phyloP scores from a whole-genome alignment of 106 monocot genomes.

The Allium sativum region DNA sequence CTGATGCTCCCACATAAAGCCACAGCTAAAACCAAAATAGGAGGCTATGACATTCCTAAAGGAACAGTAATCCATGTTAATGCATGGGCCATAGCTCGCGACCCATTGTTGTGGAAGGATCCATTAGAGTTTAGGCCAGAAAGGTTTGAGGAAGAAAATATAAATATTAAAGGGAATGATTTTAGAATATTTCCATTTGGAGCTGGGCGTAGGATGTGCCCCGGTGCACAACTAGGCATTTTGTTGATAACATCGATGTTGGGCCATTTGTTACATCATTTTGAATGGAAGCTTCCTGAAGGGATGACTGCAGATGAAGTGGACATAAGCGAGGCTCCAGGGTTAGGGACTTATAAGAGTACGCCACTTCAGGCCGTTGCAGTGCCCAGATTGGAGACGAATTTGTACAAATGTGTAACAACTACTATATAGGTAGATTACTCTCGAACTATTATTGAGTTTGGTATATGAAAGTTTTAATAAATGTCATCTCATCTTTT shows the following conservation, averaged over 20 bases:
- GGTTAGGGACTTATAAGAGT: constrained; percentile 78
- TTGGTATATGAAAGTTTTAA: no score
- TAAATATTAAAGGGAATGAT: not conserved
- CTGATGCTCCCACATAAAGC: not conserved
- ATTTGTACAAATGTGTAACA: not conserved
- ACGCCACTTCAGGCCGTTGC: constrained; percentile 81
- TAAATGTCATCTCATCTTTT: no score
- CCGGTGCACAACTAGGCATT: not conserved
- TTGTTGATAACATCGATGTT: constrained; percentile 56
- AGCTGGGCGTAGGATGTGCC: not conserved
- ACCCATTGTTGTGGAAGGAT: not conserved
- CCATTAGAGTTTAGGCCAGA: constrained; percentile 5
- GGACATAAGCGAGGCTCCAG: constrained; percentile 69
- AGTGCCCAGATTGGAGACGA: constrained; percentile 35
- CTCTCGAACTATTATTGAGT: no score
- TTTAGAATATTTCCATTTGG: not conserved
- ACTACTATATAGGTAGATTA: not conserved
- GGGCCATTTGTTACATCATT: constrained; percentile 63
- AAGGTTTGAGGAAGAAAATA: not conserved
- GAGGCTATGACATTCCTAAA: not conserved
- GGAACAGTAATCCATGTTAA: not conserved
- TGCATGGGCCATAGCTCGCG: not conserved
- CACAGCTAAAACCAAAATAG: not conserved
- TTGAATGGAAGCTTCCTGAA: constrained; percentile 52
- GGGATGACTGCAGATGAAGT: constrained; percentile 41